Base-by-base conservation (phyloP, 495 filamentous ascomycete genomes). In the Hypoxylon crocopeplum region DNA sequence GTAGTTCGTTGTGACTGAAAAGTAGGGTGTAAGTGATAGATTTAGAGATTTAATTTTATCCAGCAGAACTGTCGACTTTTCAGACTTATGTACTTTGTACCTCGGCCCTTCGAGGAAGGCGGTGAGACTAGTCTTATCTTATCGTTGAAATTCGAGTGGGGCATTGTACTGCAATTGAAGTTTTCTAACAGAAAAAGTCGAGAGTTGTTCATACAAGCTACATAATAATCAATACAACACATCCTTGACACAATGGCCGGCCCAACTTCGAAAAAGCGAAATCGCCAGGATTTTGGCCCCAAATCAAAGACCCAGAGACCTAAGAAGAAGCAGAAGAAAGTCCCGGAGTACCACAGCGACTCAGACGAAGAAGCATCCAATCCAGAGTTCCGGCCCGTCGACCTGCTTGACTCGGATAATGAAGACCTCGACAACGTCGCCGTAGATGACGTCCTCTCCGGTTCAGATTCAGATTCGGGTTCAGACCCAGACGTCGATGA, bases 331-430 rank as follows among this genome's bases (percentile, higher is more conserved):
- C 83, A 91, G 68, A 86, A 84, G 65, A 86, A 88, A 74, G 82
- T 88, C 61, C 73, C 68, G 37, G 73, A 82, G 37, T 93, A 94
- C 74, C 83, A 92, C 82, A 90, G 88, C 79, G 84, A 84, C 66
- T 90, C 87, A 50, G 73, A 74, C 15, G 63, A 63, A 21, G 69
- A 84, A 22, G 79, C 80, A 27, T 68, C 70, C n/a, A 74, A 74
- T 29, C 77, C 79, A 11, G 78, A 79, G 37, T 86, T 89, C 69
- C 68, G 81, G 34, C 80, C 87, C 16, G 83, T 88, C 45, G 82
- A 86, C 67, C 80, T 91, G 4, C 81, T 84, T 56, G 86, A 89
- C 69, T 89, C 86, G 0, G 87, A 88, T 27, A 79, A 84, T 21
- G 84, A 85, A 33, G 80, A 84, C 22, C 68, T 81, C 48, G 72